Evolutionary conservation across 2,329 filamentous ascomycete species (phyloP).

Genomic region (Corynespora cassiicola): DNA sequence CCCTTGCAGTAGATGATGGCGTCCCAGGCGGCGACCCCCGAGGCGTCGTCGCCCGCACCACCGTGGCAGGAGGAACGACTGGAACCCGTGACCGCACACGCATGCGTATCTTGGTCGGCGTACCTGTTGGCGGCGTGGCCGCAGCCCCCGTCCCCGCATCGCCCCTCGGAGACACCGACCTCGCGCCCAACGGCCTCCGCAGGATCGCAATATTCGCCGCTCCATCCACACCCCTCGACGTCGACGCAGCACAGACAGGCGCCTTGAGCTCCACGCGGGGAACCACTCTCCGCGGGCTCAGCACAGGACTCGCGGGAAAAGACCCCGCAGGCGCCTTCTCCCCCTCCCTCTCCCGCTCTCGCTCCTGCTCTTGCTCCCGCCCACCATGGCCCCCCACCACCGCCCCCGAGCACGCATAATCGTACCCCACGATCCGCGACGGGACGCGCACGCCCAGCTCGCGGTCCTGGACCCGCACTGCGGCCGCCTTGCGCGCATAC

Average conservation of each 20-base stretch:
- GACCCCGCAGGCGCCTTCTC: slow-evolving; percentile 24
- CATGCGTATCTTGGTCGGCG: slow-evolving; percentile 16
- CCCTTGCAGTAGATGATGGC: too few relatives aligned
- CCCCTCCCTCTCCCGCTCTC: slow-evolving; percentile 14
- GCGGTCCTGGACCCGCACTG: slow-evolving; percentile 29
- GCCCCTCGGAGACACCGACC: slow-evolving; percentile 11
- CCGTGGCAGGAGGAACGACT: too few relatives aligned
- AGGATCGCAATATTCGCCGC: slow-evolving; percentile 14
- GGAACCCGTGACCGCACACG: background rate
- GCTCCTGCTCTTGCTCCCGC: slow-evolving; percentile 9
- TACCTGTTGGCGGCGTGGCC: slow-evolving; percentile 4
- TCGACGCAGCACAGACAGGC: background rate
- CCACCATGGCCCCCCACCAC: slow-evolving; percentile 1
- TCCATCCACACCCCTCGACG: background rate
- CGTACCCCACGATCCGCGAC: slow-evolving; percentile 32
- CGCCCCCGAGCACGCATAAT: slow-evolving; percentile 31
- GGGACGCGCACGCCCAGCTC: slow-evolving; percentile 29
- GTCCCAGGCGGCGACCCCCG: too few relatives aligned
- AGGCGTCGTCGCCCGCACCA: too few relatives aligned
- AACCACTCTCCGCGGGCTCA: too few relatives aligned
- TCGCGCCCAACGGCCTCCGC: slow-evolving; percentile 19
- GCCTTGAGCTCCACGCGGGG: background rate
- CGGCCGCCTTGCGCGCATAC: slow-evolving; percentile 34
- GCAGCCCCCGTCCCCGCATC: slow-evolving; percentile 17
- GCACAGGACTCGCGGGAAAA: slow-evolving; percentile 32